Conservation (phyloP, 495 filamentous ascomycete genomes). For the Choiromyces venosus region DNA sequence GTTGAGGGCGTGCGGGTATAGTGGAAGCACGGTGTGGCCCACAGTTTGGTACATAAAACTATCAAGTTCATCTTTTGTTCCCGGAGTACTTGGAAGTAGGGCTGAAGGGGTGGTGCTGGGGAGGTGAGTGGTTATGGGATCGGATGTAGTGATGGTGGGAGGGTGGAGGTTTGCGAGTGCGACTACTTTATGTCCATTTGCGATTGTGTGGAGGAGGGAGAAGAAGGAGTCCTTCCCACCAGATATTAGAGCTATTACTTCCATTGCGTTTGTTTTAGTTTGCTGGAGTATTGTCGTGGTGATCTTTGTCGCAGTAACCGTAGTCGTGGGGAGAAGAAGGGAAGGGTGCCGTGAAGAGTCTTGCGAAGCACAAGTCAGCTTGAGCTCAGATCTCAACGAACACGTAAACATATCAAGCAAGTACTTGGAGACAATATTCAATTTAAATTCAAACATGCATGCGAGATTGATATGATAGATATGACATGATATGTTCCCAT, state of each 20-base stretch:
- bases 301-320: not conserved
- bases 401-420: not conserved
- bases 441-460: not conserved
- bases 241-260: constrained; percentile 88
- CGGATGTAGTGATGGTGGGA: constrained; percentile 27
- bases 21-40: constrained; percentile 77
- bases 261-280: constrained; percentile 15
- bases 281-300: not conserved
- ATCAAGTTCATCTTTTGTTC: constrained; percentile 57
- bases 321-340: not conserved
- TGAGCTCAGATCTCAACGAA: not conserved
- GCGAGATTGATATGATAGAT: not conserved
- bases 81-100: constrained; percentile 7
- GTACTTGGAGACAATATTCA: not conserved
- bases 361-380: not conserved
- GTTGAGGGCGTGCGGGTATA: constrained; percentile 69
- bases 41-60: constrained; percentile 99
- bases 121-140: constrained; percentile 6
- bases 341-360: not conserved
- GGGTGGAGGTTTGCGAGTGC: constrained; percentile 87
- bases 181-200: constrained; percentile 77
- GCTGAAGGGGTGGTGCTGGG: constrained; percentile 10
- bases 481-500: constrained; percentile 10
- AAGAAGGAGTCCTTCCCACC: constrained; percentile 97
- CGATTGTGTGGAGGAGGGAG: constrained; percentile 81